Evolutionary conservation across 768 basidiomycete species (phyloP).

Genomic region (Sarcomyxa edulis): DNA sequence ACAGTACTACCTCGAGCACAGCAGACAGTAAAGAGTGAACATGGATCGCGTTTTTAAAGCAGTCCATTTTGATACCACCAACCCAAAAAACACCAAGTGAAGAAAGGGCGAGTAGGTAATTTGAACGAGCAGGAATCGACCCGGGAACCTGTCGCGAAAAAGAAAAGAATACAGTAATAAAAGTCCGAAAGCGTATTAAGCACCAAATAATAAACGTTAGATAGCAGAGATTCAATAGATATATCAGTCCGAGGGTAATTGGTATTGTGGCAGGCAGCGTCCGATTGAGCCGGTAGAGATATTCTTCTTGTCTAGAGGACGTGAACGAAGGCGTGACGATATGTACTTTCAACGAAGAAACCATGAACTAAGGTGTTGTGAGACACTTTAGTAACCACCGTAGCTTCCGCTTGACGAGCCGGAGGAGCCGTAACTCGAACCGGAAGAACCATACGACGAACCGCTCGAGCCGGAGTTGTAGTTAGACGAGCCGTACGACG

Average conservation of each 20-base stretch:
- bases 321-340: too few relatives aligned
- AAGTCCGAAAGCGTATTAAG: conserved; percentile 32
- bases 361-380: conserved; percentile 30
- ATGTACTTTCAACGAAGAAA: conserved; percentile 23
- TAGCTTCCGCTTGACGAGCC: conserved; percentile 6
- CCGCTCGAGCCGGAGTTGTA: conserved; percentile 1
- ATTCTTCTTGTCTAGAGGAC: too few relatives aligned
- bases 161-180: conserved; percentile 3
- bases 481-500: conserved; percentile 5
- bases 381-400: conserved; percentile 15
- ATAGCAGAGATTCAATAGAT: too few relatives aligned
- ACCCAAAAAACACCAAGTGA: too few relatives aligned
- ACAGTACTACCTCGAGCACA: too few relatives aligned
- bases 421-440: conserved; percentile 8
- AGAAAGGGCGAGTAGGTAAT: conserved; percentile 3
- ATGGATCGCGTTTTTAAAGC: too few relatives aligned
- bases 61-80: too few relatives aligned
- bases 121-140: conserved; percentile 21
- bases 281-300: too few relatives aligned
- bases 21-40: too few relatives aligned
- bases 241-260: too few relatives aligned
- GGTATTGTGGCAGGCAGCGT: too few relatives aligned
- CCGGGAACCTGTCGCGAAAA: conserved; percentile 9
- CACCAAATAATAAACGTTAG: conserved; percentile 33
- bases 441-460: conserved; percentile 2